phyloP scores from a whole-genome alignment of 352 stramenopile genomes.

The Blastocystis sp. region DNA sequence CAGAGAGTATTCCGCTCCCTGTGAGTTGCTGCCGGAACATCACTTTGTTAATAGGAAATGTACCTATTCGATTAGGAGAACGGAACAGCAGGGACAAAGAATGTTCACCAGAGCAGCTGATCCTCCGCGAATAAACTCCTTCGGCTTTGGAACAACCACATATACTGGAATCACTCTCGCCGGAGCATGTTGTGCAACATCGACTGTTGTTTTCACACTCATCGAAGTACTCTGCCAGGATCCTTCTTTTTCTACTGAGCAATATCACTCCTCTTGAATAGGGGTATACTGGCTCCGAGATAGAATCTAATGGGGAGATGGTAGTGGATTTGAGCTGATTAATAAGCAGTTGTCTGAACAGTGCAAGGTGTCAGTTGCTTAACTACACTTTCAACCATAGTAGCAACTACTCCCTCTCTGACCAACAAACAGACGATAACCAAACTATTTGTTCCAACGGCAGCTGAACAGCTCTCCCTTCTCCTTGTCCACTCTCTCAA shows the following conservation, averaged over 20 bases:
- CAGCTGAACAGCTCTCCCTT: slow-evolving; percentile 19
- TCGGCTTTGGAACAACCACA: slow-evolving; percentile 63
- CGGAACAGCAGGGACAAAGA: not conserved
- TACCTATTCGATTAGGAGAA: slow-evolving; percentile 62
- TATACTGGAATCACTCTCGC: not conserved
- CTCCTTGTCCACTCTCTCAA: slow-evolving; percentile 34
- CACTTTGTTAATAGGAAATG: slow-evolving; percentile 75
- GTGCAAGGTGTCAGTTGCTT: not conserved
- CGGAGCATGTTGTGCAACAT: not conserved
- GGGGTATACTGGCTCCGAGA: no score
- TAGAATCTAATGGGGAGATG: no score
- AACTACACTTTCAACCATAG: no score
- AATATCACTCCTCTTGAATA: no score
- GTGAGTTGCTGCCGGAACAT: slow-evolving; percentile 74
- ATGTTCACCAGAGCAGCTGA: slow-evolving; percentile 74
- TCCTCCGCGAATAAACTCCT: slow-evolving; percentile 72
- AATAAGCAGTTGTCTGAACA: no score
- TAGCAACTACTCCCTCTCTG: no score
- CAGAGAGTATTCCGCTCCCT: slow-evolving; percentile 61
- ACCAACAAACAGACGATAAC: not conserved
- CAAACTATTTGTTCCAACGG: slow-evolving; percentile 19
- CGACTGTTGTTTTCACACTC: not conserved
- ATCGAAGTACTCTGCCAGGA: no score
- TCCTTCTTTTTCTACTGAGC: no score
- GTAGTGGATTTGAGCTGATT: no score